Conservation (phyloP, 768 basidiomycete genomes). For the Suillus clintonianus region DNA sequence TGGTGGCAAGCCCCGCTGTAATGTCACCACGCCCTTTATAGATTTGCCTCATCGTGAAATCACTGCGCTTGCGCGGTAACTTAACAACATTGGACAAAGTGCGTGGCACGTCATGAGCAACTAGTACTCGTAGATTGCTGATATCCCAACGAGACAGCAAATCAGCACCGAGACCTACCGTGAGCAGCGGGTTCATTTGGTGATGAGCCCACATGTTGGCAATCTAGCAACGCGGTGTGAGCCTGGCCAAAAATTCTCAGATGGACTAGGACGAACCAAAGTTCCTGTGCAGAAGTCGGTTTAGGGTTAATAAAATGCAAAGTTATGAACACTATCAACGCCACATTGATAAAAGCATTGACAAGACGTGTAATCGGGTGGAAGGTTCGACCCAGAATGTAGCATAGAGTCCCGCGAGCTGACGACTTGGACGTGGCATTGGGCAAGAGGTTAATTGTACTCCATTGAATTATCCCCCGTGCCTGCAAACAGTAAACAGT, state of each 20-base stretch:
- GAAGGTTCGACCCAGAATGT: background rate
- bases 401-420: background rate
- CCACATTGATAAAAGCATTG: conserved; percentile 1
- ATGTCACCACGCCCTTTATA: background rate
- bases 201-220: conserved; percentile 6
- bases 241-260: conserved; percentile 8
- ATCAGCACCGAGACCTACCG: conserved; percentile 7
- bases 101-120: conserved; percentile 5
- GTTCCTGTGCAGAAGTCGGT: background rate
- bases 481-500: background rate
- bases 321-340: background rate
- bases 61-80: background rate
- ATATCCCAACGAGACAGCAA: conserved; percentile 9
- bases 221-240: conserved; percentile 14
- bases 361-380: background rate
- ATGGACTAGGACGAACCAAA: conserved; percentile 2
- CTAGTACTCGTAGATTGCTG: conserved; percentile 4
- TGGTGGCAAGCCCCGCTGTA: background rate
- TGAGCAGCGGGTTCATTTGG: conserved; percentile 1
- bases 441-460: conserved; percentile 7
- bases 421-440: background rate
- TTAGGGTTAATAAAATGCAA: background rate
- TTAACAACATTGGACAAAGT: background rate
- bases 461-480: background rate
- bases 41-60: background rate